Conservation (phyloP, 2,329 filamentous ascomycete species). For the Fusarium temperatum region DNA sequence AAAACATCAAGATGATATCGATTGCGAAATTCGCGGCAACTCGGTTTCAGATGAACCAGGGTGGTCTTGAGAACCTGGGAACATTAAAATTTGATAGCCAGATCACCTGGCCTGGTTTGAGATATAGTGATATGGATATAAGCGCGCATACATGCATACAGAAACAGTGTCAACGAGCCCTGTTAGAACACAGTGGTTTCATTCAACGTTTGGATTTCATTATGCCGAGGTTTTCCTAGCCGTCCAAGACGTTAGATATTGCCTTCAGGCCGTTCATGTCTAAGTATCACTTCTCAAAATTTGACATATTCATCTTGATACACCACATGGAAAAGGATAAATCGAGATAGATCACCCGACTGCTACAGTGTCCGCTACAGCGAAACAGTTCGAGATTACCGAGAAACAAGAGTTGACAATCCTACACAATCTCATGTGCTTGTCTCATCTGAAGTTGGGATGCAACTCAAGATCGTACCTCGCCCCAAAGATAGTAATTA, state of each 20-base stretch:
- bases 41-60: neutral
- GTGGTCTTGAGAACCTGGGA: neutral
- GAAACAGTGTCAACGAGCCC: neutral
- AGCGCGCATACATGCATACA: neutral
- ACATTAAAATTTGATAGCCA: neutral
- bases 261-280: neutral
- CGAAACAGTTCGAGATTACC: slow-evolving; percentile 2
- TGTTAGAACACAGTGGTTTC: neutral
- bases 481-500: neutral
- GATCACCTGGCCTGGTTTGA: neutral
- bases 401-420: neutral
- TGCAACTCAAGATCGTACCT: slow-evolving; percentile 6
- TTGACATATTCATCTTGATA: neutral
- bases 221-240: neutral
- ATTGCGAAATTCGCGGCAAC: neutral
- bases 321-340: neutral
- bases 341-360: neutral
- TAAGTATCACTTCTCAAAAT: neutral
- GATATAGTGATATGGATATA: neutral
- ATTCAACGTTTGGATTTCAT: neutral
- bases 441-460: neutral
- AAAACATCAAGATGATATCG: neutral
- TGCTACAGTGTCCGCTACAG: neutral
- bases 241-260: neutral
- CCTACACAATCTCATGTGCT: neutral